Percentiles rank a stretch among this genome's conserved stretches.
phyloP scores from a whole-genome alignment of 331 rosid species.

The Malus hybrid region DNA sequence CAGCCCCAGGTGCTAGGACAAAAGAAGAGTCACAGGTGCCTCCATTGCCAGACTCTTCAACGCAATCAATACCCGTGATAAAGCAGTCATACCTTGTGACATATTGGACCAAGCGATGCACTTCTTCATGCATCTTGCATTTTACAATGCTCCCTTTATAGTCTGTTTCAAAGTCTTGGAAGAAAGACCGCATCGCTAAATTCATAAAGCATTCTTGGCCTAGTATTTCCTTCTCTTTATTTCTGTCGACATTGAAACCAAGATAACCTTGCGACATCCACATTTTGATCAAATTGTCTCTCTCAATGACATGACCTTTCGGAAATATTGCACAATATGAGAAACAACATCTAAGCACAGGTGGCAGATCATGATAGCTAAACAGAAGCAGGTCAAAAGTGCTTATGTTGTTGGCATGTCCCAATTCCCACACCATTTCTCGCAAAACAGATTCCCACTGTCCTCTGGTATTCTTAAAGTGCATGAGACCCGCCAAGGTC shows the following conservation, averaged over 20 bases:
- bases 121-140: conserved; percentile 13
- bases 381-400: neutral
- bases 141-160: neutral
- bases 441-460: conserved; percentile 2
- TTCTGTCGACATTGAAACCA: neutral
- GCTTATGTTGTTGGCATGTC: neutral
- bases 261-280: conserved; percentile 14
- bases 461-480: neutral
- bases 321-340: conserved; percentile 2
- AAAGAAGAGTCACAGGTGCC: neutral
- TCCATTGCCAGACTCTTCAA: neutral
- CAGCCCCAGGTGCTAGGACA: neutral
- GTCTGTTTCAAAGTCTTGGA: neutral
- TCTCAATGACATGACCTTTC: neutral
- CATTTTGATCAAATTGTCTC: neutral
- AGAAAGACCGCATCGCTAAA: neutral
- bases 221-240: neutral
- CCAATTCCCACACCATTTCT: conserved; percentile 1
- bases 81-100: neutral
- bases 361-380: neutral
- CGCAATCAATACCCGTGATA: neutral
- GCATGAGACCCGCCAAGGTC: neutral
- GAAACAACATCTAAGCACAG: neutral
- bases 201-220: neutral
- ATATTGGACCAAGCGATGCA: conserved; percentile 1